A percentile compares a stretch with the other conserved stretches of the same genome.
These are phyloP conservation scores for Saccharomycopsis malanga DNA, from an alignment of 805 yeast genomes.

Conservation along the genomic window DNA sequence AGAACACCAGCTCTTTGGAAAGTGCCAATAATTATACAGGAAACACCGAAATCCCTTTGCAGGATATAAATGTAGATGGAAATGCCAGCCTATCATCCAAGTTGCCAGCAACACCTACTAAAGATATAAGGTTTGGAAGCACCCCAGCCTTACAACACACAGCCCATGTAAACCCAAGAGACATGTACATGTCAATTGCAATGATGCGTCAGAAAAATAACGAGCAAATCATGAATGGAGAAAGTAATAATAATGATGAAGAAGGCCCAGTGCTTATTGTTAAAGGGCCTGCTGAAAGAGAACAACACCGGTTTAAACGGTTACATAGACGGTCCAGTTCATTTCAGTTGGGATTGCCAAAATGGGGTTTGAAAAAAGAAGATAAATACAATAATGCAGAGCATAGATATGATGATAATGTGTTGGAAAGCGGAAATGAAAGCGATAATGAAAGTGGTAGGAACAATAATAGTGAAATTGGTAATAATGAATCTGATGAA, in stretches of 20 bases:
- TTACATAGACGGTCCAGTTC: constrained; percentile 7
- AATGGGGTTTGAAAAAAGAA: not conserved
- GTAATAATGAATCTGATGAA: constrained; percentile 25
- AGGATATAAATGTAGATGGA: no score
- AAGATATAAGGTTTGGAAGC: constrained; percentile 49
- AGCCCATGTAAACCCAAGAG: constrained; percentile 59
- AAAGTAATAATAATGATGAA: constrained; percentile 31
- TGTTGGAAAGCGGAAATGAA: not conserved
- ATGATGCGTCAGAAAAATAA: constrained; percentile 57
- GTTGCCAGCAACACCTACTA: constrained; percentile 9
- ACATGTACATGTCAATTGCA: constrained; percentile 76
- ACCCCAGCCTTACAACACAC: constrained; percentile 46
- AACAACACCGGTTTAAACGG: constrained; percentile 21
- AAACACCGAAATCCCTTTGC: no score
- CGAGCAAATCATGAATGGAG: constrained; percentile 18
- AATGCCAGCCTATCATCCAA: no score
- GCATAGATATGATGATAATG: not conserved
- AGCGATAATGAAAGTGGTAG: not conserved
- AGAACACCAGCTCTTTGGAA: no score
- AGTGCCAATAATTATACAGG: no score
- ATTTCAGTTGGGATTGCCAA: constrained; percentile 5
- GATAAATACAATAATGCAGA: no score
- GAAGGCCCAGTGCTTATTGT: constrained; percentile 77
- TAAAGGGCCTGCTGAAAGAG: constrained; percentile 71
- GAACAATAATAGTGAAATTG: not conserved